Base-by-base conservation (phyloP, 768 basidiomycete species). In the Chalciporus chontae region DNA sequence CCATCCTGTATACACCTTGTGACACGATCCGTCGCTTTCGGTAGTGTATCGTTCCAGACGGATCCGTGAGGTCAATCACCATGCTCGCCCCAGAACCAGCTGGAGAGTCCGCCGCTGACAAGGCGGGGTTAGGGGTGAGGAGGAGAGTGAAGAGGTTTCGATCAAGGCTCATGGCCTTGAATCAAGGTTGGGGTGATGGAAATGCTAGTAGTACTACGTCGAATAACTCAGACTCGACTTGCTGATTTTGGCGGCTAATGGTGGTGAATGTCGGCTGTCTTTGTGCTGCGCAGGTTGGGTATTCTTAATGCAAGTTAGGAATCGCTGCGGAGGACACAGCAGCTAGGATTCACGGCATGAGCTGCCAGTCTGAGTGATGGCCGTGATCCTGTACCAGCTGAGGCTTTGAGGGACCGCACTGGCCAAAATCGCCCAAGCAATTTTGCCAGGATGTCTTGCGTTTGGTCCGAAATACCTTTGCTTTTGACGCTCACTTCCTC, bases 91-190 rank as follows among this genome's bases (percentile, higher is more conserved):
- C 78, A 8, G 57, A 50, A 2, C 56, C 60, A 56, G 73, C 72
- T 10, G 79, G 76, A 54, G 14, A 36, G 14, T 3, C 34, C 9
- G 34, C 15, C 14, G 34, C 15, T 15, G 34, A 36, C 83, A 76
- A 34, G 82, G 77, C 50, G 79, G 68, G 3, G 63, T 78, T 79
- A 5, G 80, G 79, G 0, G 77, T 76, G 48, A 90, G 69, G 55
- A 77, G 68, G 47, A 93, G 81, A 3, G 90, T 92, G 71, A 92
- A 93, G 10, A 93, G 72, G 64, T 91, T 92, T 66, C 89, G 79
- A 66, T 92, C 90, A 47, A 93, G 72, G 62, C 87, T 88, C 90
- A 91, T 91, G 58, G 46, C 34, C 26, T 8, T 18, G 8, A 39
- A 19, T 10, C 41, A 18, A 19, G 17, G 15, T 27, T 26, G 24